These are phyloP conservation scores for Zygosaccharomyces kombuchaensis DNA, from an alignment of 805 yeast species.

Conservation along the genomic window DNA sequence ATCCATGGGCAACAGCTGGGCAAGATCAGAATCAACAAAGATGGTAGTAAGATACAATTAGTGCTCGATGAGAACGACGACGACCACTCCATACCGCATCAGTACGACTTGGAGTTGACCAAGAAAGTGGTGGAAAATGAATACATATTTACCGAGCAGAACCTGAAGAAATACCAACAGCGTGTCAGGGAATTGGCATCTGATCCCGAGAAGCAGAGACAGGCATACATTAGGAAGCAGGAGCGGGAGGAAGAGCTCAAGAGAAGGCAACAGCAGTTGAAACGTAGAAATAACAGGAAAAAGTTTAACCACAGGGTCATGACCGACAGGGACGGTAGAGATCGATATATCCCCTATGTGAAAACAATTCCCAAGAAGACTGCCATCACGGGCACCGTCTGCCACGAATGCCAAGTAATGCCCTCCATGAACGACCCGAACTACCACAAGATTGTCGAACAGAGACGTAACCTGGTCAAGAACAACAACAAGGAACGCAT, in stretches of 20 bases:
- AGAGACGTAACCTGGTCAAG: slow-evolving; percentile 46
- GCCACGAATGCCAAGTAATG: slow-evolving; percentile 85
- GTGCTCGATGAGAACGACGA: slow-evolving; percentile 48
- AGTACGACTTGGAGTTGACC: slow-evolving; percentile 73
- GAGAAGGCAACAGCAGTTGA: slow-evolving; percentile 38
- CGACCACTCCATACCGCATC: slow-evolving; percentile 65
- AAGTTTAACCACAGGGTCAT: slow-evolving; percentile 35
- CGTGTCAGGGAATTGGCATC: slow-evolving; percentile 35
- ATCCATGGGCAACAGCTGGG: slow-evolving; percentile 76
- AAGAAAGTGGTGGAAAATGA: slow-evolving; percentile 81
- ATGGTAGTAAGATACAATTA: slow-evolving; percentile 47
- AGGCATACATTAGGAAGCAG: slow-evolving; percentile 32
- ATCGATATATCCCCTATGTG: slow-evolving; percentile 68
- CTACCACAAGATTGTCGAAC: slow-evolving; percentile 58
- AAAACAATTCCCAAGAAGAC: slow-evolving; percentile 88
- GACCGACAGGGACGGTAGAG: slow-evolving; percentile 39
- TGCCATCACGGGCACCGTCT: slow-evolving; percentile 76
- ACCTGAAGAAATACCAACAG: slow-evolving; percentile 53
- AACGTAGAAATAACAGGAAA: slow-evolving; percentile 36
- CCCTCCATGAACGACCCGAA: slow-evolving; percentile 73
- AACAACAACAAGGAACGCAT: slow-evolving; percentile 55
- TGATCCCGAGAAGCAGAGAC: slow-evolving; percentile 37
- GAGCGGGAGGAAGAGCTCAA: slow-evolving; percentile 35
- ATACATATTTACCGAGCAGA: slow-evolving; percentile 83
- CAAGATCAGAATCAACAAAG: slow-evolving; percentile 67